These are phyloP conservation scores for Botrytis porri DNA, from an alignment of 2,329 filamentous ascomycete species.

Conservation along the genomic window DNA sequence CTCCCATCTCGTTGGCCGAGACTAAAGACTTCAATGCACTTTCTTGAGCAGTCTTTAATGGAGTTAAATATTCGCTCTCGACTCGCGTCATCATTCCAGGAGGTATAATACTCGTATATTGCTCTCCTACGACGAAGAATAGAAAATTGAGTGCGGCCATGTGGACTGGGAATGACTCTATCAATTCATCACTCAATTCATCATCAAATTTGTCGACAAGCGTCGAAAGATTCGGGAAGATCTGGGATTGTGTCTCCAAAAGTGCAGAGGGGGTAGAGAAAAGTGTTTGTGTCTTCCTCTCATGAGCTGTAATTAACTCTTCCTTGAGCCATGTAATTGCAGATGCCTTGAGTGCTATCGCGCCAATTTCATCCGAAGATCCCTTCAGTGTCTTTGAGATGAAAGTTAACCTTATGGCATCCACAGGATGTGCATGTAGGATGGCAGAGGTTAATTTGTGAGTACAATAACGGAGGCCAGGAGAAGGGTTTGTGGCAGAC, in stretches of 20 bases:
- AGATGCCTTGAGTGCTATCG: constrained; percentile 59
- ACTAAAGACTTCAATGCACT: constrained; percentile 25
- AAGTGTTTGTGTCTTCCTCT: constrained; percentile 36
- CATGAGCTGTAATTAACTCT: constrained; percentile 49
- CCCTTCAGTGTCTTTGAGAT: constrained; percentile 64
- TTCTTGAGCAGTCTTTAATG: constrained; percentile 47
- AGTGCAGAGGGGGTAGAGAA: constrained; percentile 56
- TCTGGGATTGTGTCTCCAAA: constrained; percentile 57
- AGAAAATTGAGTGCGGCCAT: constrained; percentile 61
- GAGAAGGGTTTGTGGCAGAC: constrained; percentile 41
- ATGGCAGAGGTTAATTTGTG: constrained; percentile 39
- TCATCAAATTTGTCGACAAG: constrained; percentile 45
- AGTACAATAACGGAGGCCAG: constrained; percentile 39
- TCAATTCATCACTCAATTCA: constrained; percentile 51
- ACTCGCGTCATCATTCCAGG: constrained; percentile 55
- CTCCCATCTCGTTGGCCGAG: not conserved
- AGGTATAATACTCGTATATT: constrained; percentile 50
- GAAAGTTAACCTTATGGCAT: constrained; percentile 57
- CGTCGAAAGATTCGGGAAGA: constrained; percentile 56
- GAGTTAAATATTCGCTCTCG: constrained; percentile 56
- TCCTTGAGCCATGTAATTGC: constrained; percentile 63
- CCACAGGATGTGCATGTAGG: constrained; percentile 56
- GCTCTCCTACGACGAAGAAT: constrained; percentile 51
- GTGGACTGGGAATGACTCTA: constrained; percentile 51
- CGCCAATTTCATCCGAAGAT: constrained; percentile 47